phyloP scores from a whole-genome alignment of 345 rosid genomes.

The Rubroshorea leprosula region DNA sequence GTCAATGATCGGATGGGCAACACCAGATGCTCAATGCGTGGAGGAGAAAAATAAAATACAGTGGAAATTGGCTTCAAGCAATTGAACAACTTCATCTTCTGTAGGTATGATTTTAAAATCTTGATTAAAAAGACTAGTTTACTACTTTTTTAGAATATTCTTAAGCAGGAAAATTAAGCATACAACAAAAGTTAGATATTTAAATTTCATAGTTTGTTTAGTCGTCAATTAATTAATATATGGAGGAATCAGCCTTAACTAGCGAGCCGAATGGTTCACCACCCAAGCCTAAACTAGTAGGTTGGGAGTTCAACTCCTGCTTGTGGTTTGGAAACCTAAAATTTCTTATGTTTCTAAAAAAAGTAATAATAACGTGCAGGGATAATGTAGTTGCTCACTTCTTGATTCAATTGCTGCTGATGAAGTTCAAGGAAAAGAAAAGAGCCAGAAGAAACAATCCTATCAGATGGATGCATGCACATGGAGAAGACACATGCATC shows the following conservation, averaged over 20 bases:
- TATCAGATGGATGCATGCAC: conserved; percentile 44
- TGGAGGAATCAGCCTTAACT: no score
- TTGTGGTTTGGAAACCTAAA: no score
- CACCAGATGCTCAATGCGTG: conserved; percentile 35
- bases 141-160: conserved; percentile 29
- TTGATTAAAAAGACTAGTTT: conserved; percentile 32
- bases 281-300: no score
- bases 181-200: no score
- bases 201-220: no score
- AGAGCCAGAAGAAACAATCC: conserved; percentile 23
- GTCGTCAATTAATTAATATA: no score
- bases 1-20: conserved; percentile 41
- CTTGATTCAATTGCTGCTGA: conserved; percentile 51
- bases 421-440: conserved; percentile 41
- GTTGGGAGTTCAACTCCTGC: no score
- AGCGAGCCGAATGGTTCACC: no score
- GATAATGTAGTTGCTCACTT: conserved; percentile 49
- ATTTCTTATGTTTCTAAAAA: conserved; percentile 21
- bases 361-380: conserved; percentile 51
- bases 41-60: conserved; percentile 37
- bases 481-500: no score
- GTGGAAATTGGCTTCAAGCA: conserved; percentile 59
- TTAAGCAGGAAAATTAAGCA: no score
- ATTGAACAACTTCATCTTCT: no score
- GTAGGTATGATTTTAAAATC: no score